A percentile compares a stretch with the other conserved stretches of the same genome.
These are phyloP conservation scores for Populus simonii DNA, from an alignment of 345 rosid genomes.

Conservation along the genomic window DNA sequence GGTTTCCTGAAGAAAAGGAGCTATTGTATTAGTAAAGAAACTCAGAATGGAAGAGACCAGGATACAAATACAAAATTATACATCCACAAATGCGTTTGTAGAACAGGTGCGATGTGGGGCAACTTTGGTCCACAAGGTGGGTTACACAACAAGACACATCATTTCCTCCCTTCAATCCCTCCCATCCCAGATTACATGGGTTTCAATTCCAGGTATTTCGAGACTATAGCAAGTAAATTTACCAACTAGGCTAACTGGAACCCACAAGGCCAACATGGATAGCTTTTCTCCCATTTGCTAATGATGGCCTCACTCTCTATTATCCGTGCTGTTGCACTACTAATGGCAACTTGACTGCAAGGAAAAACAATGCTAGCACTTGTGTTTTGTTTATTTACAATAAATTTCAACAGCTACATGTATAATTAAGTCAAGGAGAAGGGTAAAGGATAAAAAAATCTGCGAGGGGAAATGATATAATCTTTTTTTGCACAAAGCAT, in stretches of 20 bases:
- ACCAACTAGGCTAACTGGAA: background rate
- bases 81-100: background rate
- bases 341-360: background rate
- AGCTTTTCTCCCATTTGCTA: background rate
- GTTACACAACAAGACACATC: background rate
- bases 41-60: background rate
- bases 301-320: background rate
- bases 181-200: background rate
- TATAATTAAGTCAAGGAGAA: background rate
- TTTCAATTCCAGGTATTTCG: background rate
- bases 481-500: background rate
- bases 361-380: background rate
- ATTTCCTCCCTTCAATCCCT: background rate
- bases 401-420: too few species aligned
- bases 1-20: conserved; percentile 49
- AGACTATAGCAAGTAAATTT: background rate
- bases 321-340: background rate
- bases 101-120: background rate
- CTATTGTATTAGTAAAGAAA: background rate
- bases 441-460: background rate
- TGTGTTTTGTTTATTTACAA: background rate
- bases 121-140: background rate
- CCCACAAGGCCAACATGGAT: background rate
- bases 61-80: background rate
- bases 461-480: background rate